phyloP scores from a whole-genome alignment of 2,329 filamentous ascomycete genomes.

The Botrytis medusae region DNA sequence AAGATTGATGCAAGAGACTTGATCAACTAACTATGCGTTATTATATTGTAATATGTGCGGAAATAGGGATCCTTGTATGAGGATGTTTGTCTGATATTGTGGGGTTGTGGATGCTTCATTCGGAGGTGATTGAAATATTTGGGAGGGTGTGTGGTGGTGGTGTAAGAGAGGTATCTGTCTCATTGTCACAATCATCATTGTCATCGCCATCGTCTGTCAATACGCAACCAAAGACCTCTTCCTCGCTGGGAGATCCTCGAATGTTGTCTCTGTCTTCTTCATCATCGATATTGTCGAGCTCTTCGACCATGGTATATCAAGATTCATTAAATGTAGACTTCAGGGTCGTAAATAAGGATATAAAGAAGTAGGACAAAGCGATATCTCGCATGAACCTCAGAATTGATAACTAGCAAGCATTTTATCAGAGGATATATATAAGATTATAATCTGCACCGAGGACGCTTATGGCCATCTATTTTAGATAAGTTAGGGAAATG shows the following conservation, averaged over 20 bases:
- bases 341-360: not conserved
- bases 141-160: not conserved
- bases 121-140: not conserved
- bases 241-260: not conserved
- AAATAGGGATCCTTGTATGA: not conserved
- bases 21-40: not conserved
- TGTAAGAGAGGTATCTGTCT: not conserved
- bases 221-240: rapidly evolving
- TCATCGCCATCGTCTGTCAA: not conserved
- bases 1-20: not conserved
- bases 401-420: not conserved
- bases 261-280: not conserved
- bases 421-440: not conserved
- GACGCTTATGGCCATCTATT: not conserved
- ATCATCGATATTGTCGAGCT: not conserved
- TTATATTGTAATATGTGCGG: not conserved
- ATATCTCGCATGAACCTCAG: not conserved
- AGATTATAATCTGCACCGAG: not conserved
- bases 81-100: not conserved
- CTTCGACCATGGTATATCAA: not conserved
- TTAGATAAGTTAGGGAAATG: not conserved
- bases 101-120: not conserved
- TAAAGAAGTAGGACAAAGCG: not conserved
- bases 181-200: not conserved
- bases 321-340: not conserved